A percentile compares a stretch with the other conserved stretches of the same genome.
phyloP scores from a whole-genome alignment of 306 rosid genomes.

The Hippophae gyantsensis region DNA sequence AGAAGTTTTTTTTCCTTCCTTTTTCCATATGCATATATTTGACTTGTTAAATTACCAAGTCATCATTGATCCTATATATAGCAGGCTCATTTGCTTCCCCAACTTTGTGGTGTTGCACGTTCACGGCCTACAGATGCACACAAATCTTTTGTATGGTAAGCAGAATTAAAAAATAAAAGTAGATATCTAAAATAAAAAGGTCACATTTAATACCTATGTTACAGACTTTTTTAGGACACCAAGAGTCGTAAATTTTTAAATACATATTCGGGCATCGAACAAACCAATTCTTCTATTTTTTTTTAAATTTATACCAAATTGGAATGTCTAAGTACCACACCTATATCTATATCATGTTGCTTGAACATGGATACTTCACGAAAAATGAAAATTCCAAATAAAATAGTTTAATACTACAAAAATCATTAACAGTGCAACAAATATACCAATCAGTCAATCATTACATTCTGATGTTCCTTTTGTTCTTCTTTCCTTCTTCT shows the following conservation, averaged over 20 bases:
- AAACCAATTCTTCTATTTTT: too few species aligned
- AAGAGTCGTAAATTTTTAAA: too few species aligned
- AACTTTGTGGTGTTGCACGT: slow-evolving; percentile 69
- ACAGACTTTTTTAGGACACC: too few species aligned
- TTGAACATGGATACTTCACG: too few species aligned
- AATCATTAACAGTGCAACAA: too few species aligned
- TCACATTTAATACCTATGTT: background rate
- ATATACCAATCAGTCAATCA: too few species aligned
- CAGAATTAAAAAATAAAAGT: slow-evolving; percentile 3
- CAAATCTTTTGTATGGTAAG: slow-evolving; percentile 16
- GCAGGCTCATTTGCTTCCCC: slow-evolving; percentile 79
- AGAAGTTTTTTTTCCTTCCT: background rate
- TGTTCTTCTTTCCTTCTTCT: background rate
- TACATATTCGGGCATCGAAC: too few species aligned
- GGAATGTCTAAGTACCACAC: too few species aligned
- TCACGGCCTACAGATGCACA: slow-evolving; percentile 49
- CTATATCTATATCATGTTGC: too few species aligned
- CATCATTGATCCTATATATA: slow-evolving; percentile 80
- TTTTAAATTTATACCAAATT: background rate
- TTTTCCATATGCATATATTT: background rate
- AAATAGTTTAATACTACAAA: too few species aligned
- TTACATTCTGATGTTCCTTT: background rate
- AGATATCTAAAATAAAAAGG: background rate
- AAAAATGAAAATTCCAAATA: too few species aligned
- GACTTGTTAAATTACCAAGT: slow-evolving; percentile 50